These are phyloP conservation scores for Elaeis guineensis DNA, from an alignment of 176 grass and related monocot species.

Conservation along the genomic window DNA sequence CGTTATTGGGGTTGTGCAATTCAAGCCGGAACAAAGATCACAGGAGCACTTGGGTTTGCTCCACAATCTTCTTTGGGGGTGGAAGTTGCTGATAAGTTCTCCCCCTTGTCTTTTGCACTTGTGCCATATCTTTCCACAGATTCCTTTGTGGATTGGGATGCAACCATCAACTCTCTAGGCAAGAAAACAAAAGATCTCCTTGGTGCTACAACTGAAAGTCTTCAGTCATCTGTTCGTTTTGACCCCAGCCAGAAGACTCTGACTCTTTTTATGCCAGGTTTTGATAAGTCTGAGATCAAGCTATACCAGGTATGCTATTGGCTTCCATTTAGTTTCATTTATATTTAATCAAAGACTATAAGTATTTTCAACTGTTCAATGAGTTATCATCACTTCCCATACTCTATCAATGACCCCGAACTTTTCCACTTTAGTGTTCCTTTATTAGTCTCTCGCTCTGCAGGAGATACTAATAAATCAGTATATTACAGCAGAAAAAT, in stretches of 20 bases:
- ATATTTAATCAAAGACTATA: no score
- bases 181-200: conserved; percentile 45
- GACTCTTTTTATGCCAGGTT: conserved; percentile 86
- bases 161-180: conserved; percentile 28
- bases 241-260: conserved; percentile 54
- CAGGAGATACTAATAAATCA: no score
- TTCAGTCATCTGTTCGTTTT: conserved; percentile 57
- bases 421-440: no score
- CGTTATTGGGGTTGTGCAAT: conserved; percentile 93
- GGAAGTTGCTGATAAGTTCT: conserved; percentile 45
- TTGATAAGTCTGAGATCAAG: conserved; percentile 89
- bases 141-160: conserved; percentile 35
- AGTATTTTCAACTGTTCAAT: no score
- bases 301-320: conserved; percentile 59
- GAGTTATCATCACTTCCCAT: no score
- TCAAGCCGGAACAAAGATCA: conserved; percentile 73
- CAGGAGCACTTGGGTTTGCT: conserved; percentile 66
- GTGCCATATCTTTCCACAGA: conserved; percentile 44
- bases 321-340: background rate
- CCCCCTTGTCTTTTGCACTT: conserved; percentile 51
- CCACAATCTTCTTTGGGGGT: conserved; percentile 35
- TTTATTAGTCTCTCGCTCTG: no score
- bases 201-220: conserved; percentile 12
- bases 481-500: no score
- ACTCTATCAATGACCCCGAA: no score